Conservation (phyloP, 768 basidiomycete genomes). For the Lenzites betulinus region DNA sequence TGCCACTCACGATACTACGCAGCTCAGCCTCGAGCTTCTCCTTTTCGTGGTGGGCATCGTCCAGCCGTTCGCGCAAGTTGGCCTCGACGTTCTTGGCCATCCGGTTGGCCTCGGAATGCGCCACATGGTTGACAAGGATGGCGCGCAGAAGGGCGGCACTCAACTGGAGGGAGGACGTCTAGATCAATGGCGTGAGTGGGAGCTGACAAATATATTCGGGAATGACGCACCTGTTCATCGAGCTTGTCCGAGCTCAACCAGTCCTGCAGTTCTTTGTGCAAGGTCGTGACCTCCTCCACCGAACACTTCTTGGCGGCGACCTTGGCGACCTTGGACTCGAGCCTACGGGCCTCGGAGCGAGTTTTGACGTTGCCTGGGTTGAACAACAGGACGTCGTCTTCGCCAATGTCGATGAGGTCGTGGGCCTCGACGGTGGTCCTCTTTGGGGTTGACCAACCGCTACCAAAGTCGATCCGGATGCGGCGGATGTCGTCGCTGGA, state of each 20-base stretch:
- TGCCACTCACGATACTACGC: conserved; percentile 56
- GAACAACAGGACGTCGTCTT: conserved; percentile 31
- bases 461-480: conserved; percentile 76
- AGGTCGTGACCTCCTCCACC: conserved; percentile 77
- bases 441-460: conserved; percentile 67
- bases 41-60: conserved; percentile 60
- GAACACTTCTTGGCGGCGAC: conserved; percentile 86
- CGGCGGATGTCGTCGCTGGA: conserved; percentile 65
- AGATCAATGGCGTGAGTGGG: conserved; percentile 16
- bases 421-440: conserved; percentile 44
- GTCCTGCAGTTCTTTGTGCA: conserved; percentile 78
- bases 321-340: conserved; percentile 77
- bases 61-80: conserved; percentile 62
- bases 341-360: conserved; percentile 57
- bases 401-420: conserved; percentile 40
- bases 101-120: conserved; percentile 78
- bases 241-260: conserved; percentile 66
- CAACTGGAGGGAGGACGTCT: conserved; percentile 71
- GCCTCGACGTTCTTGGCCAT: conserved; percentile 62
- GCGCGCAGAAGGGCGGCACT: conserved; percentile 80
- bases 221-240: conserved; percentile 61
- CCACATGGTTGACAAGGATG: conserved; percentile 79
- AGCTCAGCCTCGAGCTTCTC: conserved; percentile 69
- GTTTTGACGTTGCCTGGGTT: conserved; percentile 32
- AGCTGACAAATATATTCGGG: background rate